Percentiles rank a stretch among this genome's conserved stretches.
Evolutionary conservation across 2,329 filamentous ascomycete species (phyloP).

Genomic region (Trematosphaeria pertusa): DNA sequence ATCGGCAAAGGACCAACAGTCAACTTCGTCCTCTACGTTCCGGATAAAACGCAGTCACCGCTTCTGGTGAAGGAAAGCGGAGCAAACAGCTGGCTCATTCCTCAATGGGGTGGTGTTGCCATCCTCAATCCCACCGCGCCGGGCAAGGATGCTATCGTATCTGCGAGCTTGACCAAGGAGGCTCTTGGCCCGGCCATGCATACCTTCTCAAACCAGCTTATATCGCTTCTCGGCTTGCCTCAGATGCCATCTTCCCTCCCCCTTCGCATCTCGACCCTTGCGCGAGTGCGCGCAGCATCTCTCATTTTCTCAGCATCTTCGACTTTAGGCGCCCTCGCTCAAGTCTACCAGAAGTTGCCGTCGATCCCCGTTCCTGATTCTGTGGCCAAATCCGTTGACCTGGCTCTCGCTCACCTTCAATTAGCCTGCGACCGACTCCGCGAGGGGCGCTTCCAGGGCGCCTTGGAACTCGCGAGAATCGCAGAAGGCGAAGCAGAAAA

Average conservation of each 20-base stretch:
- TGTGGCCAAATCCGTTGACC: slow-evolving; percentile 84
- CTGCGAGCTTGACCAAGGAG: slow-evolving; percentile 64
- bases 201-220: slow-evolving; percentile 88
- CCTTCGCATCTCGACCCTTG: slow-evolving; percentile 81
- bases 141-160: slow-evolving; percentile 39
- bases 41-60: slow-evolving; percentile 69
- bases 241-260: slow-evolving; percentile 79
- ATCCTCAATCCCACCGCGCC: slow-evolving; percentile 65
- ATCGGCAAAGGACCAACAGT: slow-evolving; percentile 93
- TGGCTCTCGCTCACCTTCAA: slow-evolving; percentile 78
- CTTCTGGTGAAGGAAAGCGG: slow-evolving; percentile 65
- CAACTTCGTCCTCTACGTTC: slow-evolving; percentile 93
- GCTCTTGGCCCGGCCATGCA: slow-evolving; percentile 81
- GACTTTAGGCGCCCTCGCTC: slow-evolving; percentile 89
- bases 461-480: slow-evolving; percentile 79
- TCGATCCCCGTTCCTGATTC: slow-evolving; percentile 90
- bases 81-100: slow-evolving; percentile 86
- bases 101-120: slow-evolving; percentile 87
- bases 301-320: slow-evolving; percentile 89
- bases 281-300: slow-evolving; percentile 83
- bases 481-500: slow-evolving; percentile 90
- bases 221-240: slow-evolving; percentile 86
- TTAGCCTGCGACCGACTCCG: slow-evolving; percentile 75
- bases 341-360: slow-evolving; percentile 78
- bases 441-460: slow-evolving; percentile 66